A percentile compares a stretch with the other conserved stretches of the same genome.
These are phyloP conservation scores for Quercus lobata DNA, from an alignment of 331 rosid species.

Conservation along the genomic window DNA sequence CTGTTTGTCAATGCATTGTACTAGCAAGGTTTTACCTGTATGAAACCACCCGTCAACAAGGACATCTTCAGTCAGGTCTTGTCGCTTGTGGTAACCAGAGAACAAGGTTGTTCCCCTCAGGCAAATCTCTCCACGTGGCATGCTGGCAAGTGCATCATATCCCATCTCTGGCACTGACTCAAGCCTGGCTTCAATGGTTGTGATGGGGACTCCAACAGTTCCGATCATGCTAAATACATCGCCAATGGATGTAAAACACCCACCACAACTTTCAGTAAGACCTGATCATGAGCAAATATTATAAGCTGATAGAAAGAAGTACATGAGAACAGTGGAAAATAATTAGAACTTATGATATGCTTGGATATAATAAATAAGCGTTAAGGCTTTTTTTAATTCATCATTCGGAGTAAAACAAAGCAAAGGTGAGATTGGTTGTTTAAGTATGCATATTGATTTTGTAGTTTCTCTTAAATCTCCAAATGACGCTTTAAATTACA, in stretches of 20 bases:
- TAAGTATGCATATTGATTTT: not conserved
- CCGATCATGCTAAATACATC: slow-evolving; percentile 71
- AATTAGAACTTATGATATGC: not conserved
- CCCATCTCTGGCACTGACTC: slow-evolving; percentile 92
- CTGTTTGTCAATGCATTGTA: not conserved
- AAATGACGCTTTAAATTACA: not conserved
- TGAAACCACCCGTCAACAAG: slow-evolving; percentile 86
- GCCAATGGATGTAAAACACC: slow-evolving; percentile 70
- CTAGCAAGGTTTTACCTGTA: slow-evolving; percentile 53
- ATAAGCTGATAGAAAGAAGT: not conserved
- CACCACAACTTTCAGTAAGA: slow-evolving; percentile 88
- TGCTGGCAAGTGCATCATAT: slow-evolving; percentile 70
- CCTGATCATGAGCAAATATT: slow-evolving; percentile 33
- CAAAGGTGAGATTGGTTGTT: too few relatives aligned
- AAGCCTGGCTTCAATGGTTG: slow-evolving; percentile 86
- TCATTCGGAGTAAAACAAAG: not conserved
- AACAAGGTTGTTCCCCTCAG: slow-evolving; percentile 65
- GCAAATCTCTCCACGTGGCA: slow-evolving; percentile 83
- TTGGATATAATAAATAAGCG: not conserved
- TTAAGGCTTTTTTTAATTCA: not conserved
- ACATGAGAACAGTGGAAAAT: not conserved
- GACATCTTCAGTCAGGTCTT: slow-evolving; percentile 73
- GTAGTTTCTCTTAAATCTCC: not conserved
- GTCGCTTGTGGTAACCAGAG: slow-evolving; percentile 82
- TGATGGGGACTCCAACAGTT: slow-evolving; percentile 77